Evolutionary conservation across 371 early-diverging fungal species (phyloP), one percentile per base, ranked within the genome.

Genomic region (Dinochytrium kinnereticum): DNA sequence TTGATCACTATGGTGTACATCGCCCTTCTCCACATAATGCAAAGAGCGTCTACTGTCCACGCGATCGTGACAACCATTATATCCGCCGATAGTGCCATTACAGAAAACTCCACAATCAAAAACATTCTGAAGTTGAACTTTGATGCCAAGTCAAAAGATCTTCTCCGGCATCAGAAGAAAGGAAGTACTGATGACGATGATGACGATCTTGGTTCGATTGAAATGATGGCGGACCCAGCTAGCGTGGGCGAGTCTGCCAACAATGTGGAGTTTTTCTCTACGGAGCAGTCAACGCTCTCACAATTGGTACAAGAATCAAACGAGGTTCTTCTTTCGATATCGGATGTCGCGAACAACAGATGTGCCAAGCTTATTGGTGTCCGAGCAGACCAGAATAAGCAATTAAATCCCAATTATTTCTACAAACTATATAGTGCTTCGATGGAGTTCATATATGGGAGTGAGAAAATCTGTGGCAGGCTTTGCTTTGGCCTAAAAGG

Each of bases 401-500:
- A 95, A 69, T 80, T 98, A 53, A 91, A 92, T 68, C 91, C 95
- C 0, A 88, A 91, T 13, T 94, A 96, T 64, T 95, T 96, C 76
- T 93, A 93, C 82, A 84, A 91, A 31, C 82, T 98, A 44, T 90
- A 93, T 70, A 82, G 82, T 26, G 85, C 91, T 2, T 87, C 93
- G 0, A 91, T 90, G 85, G 90, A 90, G 19, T 98, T 96, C 80
- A 86, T 98, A 1, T 78, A 82, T 10, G 89, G 85, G 50, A 87
- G 91, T 40, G 95, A 95, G 74, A 75, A 39, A 0, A 81, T 92
- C 64, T 93, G 95, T 76, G 92, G 93, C 33, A 85, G 93, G 31
- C 91, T 91, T 79, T 93, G 95, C 75, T 91, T 93, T 84, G 94
- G 95, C 0, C 81, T 96, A 38, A 91, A 94, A 21, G 92, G 94